Evolutionary conservation across 805 yeast genomes (phyloP).

Genomic region (Diddensiella transvaalensis): DNA sequence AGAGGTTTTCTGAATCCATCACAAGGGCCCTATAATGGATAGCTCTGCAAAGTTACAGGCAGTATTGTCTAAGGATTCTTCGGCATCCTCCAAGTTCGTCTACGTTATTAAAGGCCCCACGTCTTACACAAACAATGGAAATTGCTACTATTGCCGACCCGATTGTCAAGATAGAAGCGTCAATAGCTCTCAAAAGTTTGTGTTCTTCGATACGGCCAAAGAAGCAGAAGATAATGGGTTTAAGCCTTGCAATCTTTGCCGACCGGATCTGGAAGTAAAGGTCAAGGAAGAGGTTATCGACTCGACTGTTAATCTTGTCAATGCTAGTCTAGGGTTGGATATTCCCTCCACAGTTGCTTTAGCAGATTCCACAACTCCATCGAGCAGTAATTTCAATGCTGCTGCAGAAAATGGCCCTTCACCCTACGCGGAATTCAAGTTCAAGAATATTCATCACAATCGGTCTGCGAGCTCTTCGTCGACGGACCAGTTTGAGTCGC

Average conservation of each 20-base stretch:
- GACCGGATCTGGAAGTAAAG: conserved; percentile 39
- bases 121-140: conserved; percentile 14
- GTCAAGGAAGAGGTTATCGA: conserved; percentile 33
- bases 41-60: conserved; percentile 6
- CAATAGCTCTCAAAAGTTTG: conserved; percentile 41
- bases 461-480: conserved; percentile 3
- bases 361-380: conserved; percentile 23
- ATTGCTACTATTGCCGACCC: conserved; percentile 56
- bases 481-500: conserved; percentile 5
- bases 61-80: conserved; percentile 44
- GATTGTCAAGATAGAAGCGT: conserved; percentile 44
- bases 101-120: conserved; percentile 39
- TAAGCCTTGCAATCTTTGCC: conserved; percentile 52
- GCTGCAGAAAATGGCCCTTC: not conserved
- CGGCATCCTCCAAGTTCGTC: conserved; percentile 55
- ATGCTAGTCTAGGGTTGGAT: conserved; percentile 54
- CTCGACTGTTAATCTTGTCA: conserved; percentile 52
- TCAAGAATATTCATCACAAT: conserved; percentile 5
- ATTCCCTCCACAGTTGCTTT: conserved; percentile 31
- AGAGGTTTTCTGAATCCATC: too few species aligned
- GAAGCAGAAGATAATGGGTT: conserved; percentile 47
- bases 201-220: conserved; percentile 39
- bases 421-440: conserved; percentile 19
- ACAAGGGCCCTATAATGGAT: too few species aligned
- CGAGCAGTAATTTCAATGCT: conserved; percentile 18